Percentiles rank a stretch among this genome's conserved stretches.
These are phyloP conservation scores for Boeremia exigua DNA, from an alignment of 2,329 filamentous ascomycete species.

Conservation along the genomic window DNA sequence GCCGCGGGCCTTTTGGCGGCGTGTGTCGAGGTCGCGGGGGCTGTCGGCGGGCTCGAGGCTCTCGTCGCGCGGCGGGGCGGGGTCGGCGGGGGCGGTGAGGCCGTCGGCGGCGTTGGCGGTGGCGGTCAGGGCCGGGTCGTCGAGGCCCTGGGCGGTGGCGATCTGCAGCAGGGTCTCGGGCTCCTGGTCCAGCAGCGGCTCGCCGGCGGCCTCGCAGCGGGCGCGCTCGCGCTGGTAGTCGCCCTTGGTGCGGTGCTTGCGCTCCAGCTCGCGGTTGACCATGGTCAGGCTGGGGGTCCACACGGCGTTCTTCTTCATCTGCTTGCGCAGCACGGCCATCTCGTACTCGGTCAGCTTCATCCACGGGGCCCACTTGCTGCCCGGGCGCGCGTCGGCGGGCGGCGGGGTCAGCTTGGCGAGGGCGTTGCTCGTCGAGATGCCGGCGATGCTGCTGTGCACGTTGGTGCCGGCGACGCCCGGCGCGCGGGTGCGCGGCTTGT, in stretches of 20 bases:
- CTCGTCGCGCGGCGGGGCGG: slow-evolving; percentile 57
- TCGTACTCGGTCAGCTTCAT: slow-evolving; percentile 70
- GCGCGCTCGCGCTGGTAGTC: slow-evolving; percentile 64
- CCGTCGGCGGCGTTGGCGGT: slow-evolving; percentile 18
- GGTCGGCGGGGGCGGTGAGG: slow-evolving; percentile 19
- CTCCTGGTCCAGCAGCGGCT: slow-evolving; percentile 66
- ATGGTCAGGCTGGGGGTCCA: slow-evolving; percentile 87
- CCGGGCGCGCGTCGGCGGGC: slow-evolving; percentile 63
- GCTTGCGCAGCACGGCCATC: slow-evolving; percentile 75
- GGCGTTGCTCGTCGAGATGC: slow-evolving; percentile 67
- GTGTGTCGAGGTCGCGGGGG: slow-evolving; percentile 71
- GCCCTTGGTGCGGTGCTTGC: slow-evolving; percentile 63
- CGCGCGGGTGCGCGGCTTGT: slow-evolving; percentile 52
- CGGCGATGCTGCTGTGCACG: slow-evolving; percentile 60
- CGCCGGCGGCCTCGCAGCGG: slow-evolving; percentile 65
- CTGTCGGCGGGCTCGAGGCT: slow-evolving; percentile 73
- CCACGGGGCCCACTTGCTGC: slow-evolving; percentile 68
- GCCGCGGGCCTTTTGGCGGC: slow-evolving; percentile 57
- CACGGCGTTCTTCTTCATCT: slow-evolving; percentile 90
- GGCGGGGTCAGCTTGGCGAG: slow-evolving; percentile 65
- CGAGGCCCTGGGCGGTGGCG: slow-evolving; percentile 27
- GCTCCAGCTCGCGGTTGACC: slow-evolving; percentile 79
- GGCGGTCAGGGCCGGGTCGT: slow-evolving; percentile 21
- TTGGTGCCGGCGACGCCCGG: slow-evolving; percentile 59
- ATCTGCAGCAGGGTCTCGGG: slow-evolving; percentile 34